These are phyloP conservation scores for Penicillium nucicola DNA, from an alignment of 495 filamentous ascomycete genomes.

Conservation along the genomic window DNA sequence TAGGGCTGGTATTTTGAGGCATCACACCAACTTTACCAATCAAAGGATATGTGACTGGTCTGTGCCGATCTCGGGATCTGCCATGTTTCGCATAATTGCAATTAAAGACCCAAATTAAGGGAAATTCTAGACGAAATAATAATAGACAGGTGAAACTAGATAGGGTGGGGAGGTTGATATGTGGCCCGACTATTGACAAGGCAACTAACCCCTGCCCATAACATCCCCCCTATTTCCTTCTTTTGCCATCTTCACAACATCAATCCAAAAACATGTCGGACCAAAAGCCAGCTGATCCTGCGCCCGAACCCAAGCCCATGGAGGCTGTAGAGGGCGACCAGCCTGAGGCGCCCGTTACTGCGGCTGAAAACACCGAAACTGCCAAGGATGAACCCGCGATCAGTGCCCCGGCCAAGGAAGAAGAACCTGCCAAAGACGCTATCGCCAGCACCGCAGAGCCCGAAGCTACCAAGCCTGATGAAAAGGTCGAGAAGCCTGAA, in stretches of 20 bases:
- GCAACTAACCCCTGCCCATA: conserved; percentile 16
- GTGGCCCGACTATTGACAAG: conserved; percentile 13
- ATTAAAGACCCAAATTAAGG: no score
- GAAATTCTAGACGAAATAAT: no score
- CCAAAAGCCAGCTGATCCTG: conserved; percentile 17
- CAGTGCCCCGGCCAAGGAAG: conserved; percentile 1
- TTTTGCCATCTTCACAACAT: conserved; percentile 1
- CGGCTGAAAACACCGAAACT: conserved; percentile 12
- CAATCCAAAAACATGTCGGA: conserved; percentile 21
- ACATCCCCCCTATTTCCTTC: conserved; percentile 9
- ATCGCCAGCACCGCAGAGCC: conserved; percentile 5
- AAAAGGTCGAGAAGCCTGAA: conserved; percentile 28
- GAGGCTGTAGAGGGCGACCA: conserved; percentile 14
- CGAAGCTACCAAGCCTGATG: conserved; percentile 17
- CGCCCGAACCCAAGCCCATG: conserved; percentile 9
- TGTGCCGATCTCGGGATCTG: no score
- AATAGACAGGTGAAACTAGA: no score
- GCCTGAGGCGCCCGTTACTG: conserved; percentile 11
- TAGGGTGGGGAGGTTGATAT: conserved; percentile 14
- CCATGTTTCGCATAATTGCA: no score
- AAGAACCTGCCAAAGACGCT: conserved; percentile 10
- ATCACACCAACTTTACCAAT: no score
- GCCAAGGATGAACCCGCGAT: conserved; percentile 6
- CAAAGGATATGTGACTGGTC: no score
- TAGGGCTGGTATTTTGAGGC: no score